Evolutionary conservation across 768 basidiomycete species (phyloP), one percentile per base, ranked within the genome.

Genomic region (Termitomyces sp.): DNA sequence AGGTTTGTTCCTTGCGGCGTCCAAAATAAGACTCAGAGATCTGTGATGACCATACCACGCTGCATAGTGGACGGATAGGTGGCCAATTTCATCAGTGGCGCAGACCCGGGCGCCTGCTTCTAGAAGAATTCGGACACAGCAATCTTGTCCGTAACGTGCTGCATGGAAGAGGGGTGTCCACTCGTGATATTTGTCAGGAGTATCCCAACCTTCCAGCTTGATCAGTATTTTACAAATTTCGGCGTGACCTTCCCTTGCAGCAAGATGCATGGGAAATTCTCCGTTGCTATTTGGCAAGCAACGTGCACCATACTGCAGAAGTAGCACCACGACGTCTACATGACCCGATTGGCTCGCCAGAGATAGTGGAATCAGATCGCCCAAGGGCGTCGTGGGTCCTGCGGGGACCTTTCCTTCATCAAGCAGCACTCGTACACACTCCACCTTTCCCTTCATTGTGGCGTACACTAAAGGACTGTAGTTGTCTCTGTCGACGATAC

Each of bases 121-220:
- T 8, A 98, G 77, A 22, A 98, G 80, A n/a, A 90, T 79, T 40
- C 75, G 73, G 43, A 98, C 81, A 66, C 91, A 96, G 7, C 77
- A 77, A 18, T 79, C 72, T 61, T 86, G 88, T 1, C 95, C 94
- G 61, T 93, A 88, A 38, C 92, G 87, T 6, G 94, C 88, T 3
- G 97, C 94, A 71, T 98, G 95, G 67, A 95, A 94, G 45, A 98
- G 79, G 26, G 97, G 97, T 7, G 95, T 98, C 94, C 96, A 98
- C 69, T 97, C 93, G 68, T 96, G 90, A 71, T 96, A 98, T 72
- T 95, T 98, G 79, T 99, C 97, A 1, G 88, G 86, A 8, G 82
- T 79, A 70, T 92, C 93, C 85, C 87, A 92, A 40, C 86, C 92
- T 50, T 84, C 87, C 42, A 84, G 84, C 32, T 76, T 76, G 4